Evolutionary conservation across 2,329 filamentous ascomycete genomes (phyloP).

Genomic region (Amphichorda felina): DNA sequence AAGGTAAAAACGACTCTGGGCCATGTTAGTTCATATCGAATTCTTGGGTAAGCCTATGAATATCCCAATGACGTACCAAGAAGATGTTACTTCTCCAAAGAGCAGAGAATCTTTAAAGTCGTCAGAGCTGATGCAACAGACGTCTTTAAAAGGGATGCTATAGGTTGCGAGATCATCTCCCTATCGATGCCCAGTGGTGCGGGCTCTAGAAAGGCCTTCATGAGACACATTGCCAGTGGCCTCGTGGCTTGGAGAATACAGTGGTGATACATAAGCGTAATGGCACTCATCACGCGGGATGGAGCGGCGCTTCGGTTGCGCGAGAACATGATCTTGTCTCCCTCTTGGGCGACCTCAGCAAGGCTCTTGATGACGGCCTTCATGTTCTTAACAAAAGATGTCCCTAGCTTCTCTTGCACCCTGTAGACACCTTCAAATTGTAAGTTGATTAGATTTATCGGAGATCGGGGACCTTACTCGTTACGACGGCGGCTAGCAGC

Average conservation of each 20-base stretch:
- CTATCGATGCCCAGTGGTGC: too few relatives aligned
- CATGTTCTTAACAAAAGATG: constrained; percentile 1
- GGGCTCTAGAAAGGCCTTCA: neutral
- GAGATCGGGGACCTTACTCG: constrained; percentile 1
- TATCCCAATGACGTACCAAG: neutral
- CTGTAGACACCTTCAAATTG: neutral
- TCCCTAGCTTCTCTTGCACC: constrained; percentile 1
- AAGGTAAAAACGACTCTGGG: neutral
- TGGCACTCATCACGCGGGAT: neutral
- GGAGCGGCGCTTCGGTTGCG: too few relatives aligned
- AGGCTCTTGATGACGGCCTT: constrained; percentile 1
- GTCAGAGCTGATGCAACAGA: neutral
- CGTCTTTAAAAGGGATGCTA: neutral
- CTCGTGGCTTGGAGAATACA: neutral
- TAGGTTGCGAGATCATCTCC: too few relatives aligned
- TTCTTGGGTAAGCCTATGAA: neutral
- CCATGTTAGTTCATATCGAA: neutral
- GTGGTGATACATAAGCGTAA: neutral
- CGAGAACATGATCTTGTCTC: too few relatives aligned
- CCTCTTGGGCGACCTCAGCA: constrained; percentile 1
- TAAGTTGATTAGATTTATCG: neutral
- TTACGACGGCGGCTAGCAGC: neutral
- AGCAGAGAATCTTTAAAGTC: neutral
- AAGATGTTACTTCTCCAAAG: neutral
- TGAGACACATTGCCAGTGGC: neutral